Conservation (phyloP, 176 grass and related monocot genomes). For the Avena atlantica region DNA sequence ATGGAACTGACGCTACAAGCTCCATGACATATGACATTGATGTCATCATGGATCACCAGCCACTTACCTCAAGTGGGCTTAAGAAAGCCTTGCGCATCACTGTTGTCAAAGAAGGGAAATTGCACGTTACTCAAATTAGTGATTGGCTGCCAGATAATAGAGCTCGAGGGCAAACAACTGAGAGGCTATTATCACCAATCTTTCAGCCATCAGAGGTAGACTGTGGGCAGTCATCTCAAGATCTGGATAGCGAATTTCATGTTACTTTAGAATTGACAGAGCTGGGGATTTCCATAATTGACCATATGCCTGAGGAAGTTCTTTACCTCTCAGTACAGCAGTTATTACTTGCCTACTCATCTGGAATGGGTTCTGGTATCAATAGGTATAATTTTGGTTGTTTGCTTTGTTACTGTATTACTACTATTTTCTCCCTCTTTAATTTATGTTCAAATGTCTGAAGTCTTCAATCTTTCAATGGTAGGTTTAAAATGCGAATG, state of each 20-base stretch:
- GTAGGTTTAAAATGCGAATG: constrained; percentile 84
- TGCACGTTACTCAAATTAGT: constrained; percentile 67
- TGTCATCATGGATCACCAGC: constrained; percentile 78
- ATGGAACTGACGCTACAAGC: constrained; percentile 68
- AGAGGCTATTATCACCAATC: constrained; percentile 68
- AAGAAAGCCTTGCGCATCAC: constrained; percentile 75
- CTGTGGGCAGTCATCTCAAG: constrained; percentile 67
- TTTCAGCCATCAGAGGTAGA: constrained; percentile 79
- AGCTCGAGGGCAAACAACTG: constrained; percentile 47
- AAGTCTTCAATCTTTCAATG: constrained; percentile 36
- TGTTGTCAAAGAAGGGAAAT: constrained; percentile 89
- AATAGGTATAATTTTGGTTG: constrained; percentile 62
- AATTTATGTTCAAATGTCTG: constrained; percentile 30
- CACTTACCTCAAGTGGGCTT: constrained; percentile 53
- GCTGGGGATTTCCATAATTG: constrained; percentile 80
- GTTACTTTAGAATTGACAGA: constrained; percentile 84
- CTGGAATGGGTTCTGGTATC: constrained; percentile 93
- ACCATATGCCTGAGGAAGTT: constrained; percentile 99
- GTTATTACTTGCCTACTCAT: constrained; percentile 85
- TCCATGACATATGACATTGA: constrained; percentile 80
- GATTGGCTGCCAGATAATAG: constrained; percentile 91
- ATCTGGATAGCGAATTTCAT: constrained; percentile 83
- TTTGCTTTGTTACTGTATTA: constrained; percentile 22
- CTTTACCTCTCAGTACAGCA: constrained; percentile 93
- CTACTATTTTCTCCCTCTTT: constrained; percentile 30